Evolutionary conservation across 768 basidiomycete species (phyloP).

Genomic region (Rhodotorula diobovata): DNA sequence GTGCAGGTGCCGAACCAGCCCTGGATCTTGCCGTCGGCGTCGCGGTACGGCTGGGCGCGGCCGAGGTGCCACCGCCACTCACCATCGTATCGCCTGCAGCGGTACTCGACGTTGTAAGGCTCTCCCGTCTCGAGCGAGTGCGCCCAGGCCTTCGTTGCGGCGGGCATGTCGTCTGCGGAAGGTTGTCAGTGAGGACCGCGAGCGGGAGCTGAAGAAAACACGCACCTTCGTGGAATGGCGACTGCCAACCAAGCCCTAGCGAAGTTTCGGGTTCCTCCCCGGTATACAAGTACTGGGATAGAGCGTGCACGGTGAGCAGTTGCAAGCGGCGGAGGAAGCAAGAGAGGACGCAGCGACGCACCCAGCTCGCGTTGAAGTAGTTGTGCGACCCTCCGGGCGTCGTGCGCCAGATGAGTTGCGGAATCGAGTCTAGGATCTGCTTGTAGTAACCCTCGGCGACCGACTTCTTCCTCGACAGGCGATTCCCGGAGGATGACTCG

Average conservation of each 20-base stretch:
- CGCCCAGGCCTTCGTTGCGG: constrained; percentile 19
- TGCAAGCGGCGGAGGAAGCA: too few species aligned
- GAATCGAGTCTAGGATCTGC: constrained; percentile 37
- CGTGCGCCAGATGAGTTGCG: constrained; percentile 38
- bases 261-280: constrained; percentile 35
- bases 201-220: neutral
- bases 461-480: constrained; percentile 8
- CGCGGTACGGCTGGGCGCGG: constrained; percentile 25
- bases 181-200: constrained; percentile 2
- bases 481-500: neutral
- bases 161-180: constrained; percentile 35
- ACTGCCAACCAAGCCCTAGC: constrained; percentile 38
- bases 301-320: too few species aligned
- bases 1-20: constrained; percentile 39
- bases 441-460: constrained; percentile 8
- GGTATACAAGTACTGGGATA: constrained; percentile 25
- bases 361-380: constrained; percentile 34
- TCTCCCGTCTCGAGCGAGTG: constrained; percentile 37
- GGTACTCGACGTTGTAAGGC: constrained; percentile 37
- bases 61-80: constrained; percentile 38
- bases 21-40: constrained; percentile 31
- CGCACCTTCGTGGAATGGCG: constrained; percentile 33
- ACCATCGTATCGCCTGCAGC: constrained; percentile 35
- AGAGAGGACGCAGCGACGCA: too few species aligned
- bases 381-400: constrained; percentile 30